Percentiles rank a stretch among this genome's conserved stretches.
phyloP scores from a whole-genome alignment of 2,329 filamentous ascomycete genomes.

The Dothiorella sarmentorum region DNA sequence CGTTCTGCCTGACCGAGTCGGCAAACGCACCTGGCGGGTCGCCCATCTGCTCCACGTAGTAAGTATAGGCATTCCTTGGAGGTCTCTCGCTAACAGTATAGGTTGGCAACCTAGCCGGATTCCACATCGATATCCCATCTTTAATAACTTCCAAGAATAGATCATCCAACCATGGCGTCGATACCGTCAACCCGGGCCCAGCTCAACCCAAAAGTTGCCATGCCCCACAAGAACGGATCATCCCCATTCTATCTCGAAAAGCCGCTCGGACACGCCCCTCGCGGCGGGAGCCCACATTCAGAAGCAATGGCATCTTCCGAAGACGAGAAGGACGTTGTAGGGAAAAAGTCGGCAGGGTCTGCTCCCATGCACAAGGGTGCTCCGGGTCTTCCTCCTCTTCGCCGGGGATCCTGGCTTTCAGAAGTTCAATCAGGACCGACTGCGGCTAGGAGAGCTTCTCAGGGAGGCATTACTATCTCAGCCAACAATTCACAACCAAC shows the following conservation, averaged over 20 bases:
- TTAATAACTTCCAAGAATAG: not conserved
- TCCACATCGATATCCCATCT: not conserved
- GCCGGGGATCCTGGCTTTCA: constrained; percentile 70
- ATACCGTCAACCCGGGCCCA: constrained; percentile 11
- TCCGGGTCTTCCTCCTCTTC: constrained; percentile 51
- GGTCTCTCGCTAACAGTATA: not conserved
- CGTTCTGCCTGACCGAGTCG: not conserved
- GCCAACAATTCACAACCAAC: constrained; percentile 76
- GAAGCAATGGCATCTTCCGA: constrained; percentile 92
- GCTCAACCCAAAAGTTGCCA: not conserved
- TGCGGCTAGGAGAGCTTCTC: constrained; percentile 63
- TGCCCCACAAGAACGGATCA: constrained; percentile 10
- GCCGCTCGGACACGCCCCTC: constrained; percentile 5
- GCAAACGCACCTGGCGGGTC: not conserved
- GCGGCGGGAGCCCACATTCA: constrained; percentile 71
- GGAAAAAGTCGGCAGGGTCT: not conserved
- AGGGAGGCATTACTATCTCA: constrained; percentile 66
- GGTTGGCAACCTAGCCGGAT: constrained; percentile 5
- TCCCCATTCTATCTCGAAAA: constrained; percentile 12
- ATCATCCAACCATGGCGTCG: constrained; percentile 4
- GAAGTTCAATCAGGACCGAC: constrained; percentile 61
- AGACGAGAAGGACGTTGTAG: constrained; percentile 68
- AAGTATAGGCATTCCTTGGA: not conserved
- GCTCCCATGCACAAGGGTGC: constrained; percentile 32
- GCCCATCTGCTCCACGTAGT: not conserved